A percentile compares a stretch with the other conserved stretches of the same genome.
Conservation (phyloP, 2,329 filamentous ascomycete species). For the Hirsutella rhossiliensis region DNA sequence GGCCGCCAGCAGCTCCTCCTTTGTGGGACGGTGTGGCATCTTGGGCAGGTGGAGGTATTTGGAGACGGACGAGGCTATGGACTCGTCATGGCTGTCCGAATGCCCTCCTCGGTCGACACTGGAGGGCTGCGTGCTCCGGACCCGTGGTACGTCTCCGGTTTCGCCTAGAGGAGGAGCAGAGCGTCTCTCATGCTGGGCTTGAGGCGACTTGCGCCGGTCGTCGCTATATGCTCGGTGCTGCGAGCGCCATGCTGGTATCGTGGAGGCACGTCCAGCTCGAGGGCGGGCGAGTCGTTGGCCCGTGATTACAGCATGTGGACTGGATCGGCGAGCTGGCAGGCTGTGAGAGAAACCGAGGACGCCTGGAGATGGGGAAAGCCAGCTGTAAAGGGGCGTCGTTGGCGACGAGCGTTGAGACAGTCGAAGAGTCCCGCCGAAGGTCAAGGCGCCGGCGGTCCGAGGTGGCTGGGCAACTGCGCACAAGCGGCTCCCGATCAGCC, state of each 20-base stretch:
- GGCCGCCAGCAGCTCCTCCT: conserved; percentile 83
- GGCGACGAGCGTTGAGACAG: background rate
- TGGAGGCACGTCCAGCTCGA: background rate
- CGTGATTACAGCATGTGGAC: background rate
- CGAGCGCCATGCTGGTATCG: background rate
- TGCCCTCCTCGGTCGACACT: background rate
- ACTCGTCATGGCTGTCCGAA: conserved; percentile 15
- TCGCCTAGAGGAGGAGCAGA: background rate
- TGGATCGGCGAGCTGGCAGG: background rate
- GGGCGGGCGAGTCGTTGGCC: background rate
- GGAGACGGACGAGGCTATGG: conserved; percentile 39
- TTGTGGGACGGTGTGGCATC: conserved; percentile 78
- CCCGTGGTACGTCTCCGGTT: background rate
- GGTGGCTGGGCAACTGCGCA: conserved; percentile 15
- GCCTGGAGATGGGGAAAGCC: background rate
- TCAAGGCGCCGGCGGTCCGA: conserved; percentile 2
- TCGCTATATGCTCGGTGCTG: conserved; percentile 1
- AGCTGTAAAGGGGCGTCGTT: background rate
- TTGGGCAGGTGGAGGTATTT: conserved; percentile 52
- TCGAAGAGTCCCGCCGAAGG: conserved; percentile 1
- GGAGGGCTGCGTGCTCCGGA: background rate
- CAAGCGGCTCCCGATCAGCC: conserved; percentile 22
- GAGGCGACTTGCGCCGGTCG: background rate
- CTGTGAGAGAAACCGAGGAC: background rate
- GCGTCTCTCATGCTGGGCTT: background rate